phyloP scores from a whole-genome alignment of 371 early-diverging fungal species.

The Nematocida sp. region DNA sequence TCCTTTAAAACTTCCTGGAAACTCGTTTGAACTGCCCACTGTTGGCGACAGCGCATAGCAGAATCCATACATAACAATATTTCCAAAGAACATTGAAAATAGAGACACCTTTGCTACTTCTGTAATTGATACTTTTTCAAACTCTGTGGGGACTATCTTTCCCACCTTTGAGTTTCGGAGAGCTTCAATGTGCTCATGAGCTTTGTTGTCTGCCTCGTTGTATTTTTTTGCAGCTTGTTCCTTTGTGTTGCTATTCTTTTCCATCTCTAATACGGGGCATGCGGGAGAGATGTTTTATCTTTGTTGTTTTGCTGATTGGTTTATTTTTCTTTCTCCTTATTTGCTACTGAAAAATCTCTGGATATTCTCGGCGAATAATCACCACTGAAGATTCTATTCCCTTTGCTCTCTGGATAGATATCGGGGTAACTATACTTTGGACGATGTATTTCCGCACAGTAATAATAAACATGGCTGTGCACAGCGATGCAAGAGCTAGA shows the following conservation, averaged over 20 bases:
- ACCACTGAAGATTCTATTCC: conserved; percentile 32
- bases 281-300: conserved; percentile 44
- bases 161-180: conserved; percentile 35
- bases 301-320: conserved; percentile 1
- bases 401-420: conserved; percentile 28
- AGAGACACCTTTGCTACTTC: conserved; percentile 11
- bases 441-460: conserved; percentile 31
- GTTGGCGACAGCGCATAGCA: not conserved
- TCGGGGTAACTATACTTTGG: conserved; percentile 15
- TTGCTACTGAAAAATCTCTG: conserved; percentile 42
- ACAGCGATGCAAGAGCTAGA: not conserved
- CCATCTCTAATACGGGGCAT: conserved; percentile 19
- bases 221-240: conserved; percentile 37
- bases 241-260: not conserved
- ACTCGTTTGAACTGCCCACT: not conserved
- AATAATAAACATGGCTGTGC: conserved; percentile 7
- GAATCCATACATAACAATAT: not conserved
- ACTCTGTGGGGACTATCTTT: conserved; percentile 31
- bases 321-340: not conserved
- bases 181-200: conserved; percentile 25
- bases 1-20: not conserved
- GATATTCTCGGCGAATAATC: conserved; percentile 31
- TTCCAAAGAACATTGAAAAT: conserved; percentile 2
- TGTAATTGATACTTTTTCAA: not conserved
- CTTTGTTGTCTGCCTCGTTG: conserved; percentile 41